Base-by-base conservation (phyloP, 2,329 filamentous ascomycete genomes). In the Aureobasidium subglaciale region DNA sequence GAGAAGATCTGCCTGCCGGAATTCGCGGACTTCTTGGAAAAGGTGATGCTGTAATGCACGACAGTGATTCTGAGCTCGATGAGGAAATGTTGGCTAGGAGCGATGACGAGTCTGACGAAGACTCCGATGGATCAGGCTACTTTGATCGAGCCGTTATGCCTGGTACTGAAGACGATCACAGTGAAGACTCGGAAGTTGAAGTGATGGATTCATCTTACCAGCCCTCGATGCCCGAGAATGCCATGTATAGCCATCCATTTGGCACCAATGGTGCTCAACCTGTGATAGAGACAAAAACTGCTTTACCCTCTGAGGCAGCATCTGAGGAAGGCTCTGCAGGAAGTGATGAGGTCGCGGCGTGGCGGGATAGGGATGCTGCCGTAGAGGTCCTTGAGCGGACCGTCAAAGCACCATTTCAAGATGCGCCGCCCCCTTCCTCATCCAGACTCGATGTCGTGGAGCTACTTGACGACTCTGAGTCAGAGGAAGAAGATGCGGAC, bases 401-500 rank as follows among this genome's bases (percentile, higher is more conserved):
- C 24, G 29, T 9, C 6, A n/a, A 38, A 29, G 22, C 60, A 63
- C 35, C 59, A 64, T 55, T 61, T 68, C 22, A 25, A n/a, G 13
- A 34, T 35, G 38, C 4, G 24, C 25, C 27, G 27, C 20, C 29
- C 13, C 20, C 27, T 5, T 20, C 20, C 15, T 43, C 50, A 15
- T 43, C 50, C n/a, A 54, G 50, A 15, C 50, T 42, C 13, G 34
- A 40, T 25, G 38, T 54, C 11, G 38, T 54, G 13, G 50, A 43
- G 15, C 13, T 54, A 13, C 9, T 43, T 8, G 37, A 40, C 58
- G 59, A 59, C 15, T 62, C 60, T 42, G 60, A 63, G 45, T 55
- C 54, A 18, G 60, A 62, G 46, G 58, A 57, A 27, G 59, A 65
- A 60, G 60, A 64, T 56, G 63, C 59, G 25, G 56, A 48, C 11